Evolutionary conservation across 2,329 filamentous ascomycete species (phyloP).

Genomic region (Allantophomopsis cytisporea): DNA sequence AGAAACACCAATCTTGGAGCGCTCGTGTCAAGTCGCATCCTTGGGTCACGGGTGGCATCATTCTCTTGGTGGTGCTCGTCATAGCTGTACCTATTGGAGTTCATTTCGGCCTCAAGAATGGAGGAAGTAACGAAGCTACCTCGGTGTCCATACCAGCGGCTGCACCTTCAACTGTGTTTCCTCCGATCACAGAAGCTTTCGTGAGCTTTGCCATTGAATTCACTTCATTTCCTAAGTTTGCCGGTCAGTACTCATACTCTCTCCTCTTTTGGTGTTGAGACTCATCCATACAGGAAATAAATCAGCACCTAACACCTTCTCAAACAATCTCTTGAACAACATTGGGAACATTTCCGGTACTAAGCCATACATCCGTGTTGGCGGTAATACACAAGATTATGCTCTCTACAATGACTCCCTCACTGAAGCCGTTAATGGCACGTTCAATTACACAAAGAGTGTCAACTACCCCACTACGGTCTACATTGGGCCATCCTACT

Average conservation of each 20-base stretch:
- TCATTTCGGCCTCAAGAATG: too few species aligned
- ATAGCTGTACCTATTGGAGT: too few species aligned
- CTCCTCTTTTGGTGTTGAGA: too few species aligned
- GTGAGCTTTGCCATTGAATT: slow-evolving; percentile 38
- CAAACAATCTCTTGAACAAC: slow-evolving; percentile 44
- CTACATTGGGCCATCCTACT: slow-evolving; percentile 45
- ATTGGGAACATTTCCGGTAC: slow-evolving; percentile 36
- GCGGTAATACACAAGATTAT: slow-evolving; percentile 56
- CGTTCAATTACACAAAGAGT: slow-evolving; percentile 32
- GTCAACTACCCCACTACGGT: slow-evolving; percentile 46
- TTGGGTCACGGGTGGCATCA: too few species aligned
- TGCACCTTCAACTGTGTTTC: slow-evolving; percentile 3
- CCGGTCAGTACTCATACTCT: slow-evolving; percentile 17
- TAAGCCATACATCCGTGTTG: slow-evolving; percentile 47
- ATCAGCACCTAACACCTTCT: slow-evolving; percentile 42
- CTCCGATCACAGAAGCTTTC: slow-evolving; percentile 24
- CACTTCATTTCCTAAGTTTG: slow-evolving; percentile 36
- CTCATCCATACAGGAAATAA: slow-evolving; percentile 26
- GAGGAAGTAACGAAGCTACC: too few species aligned
- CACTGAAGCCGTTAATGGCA: slow-evolving; percentile 34
- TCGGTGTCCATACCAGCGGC: neutral
- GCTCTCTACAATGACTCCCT: slow-evolving; percentile 43
- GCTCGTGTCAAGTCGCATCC: too few species aligned
- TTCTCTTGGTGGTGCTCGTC: too few species aligned
- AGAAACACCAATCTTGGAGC: too few species aligned